These are phyloP conservation scores for Magnolia officinalis DNA, from an alignment of 164 flowering plant species.

Conservation along the genomic window DNA sequence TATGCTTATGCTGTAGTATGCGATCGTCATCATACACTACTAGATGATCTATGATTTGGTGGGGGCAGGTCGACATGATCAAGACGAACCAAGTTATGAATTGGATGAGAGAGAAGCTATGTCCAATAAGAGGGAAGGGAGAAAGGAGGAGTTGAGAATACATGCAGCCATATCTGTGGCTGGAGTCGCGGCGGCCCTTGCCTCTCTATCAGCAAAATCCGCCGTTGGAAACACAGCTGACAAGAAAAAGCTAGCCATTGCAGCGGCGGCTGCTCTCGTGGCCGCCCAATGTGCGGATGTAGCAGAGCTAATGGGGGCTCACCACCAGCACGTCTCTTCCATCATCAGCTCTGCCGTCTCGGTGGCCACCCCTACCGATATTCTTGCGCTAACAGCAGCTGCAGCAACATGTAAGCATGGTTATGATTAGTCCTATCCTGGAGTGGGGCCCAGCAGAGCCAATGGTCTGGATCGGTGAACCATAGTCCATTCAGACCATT, in stretches of 20 bases:
- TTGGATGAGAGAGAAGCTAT: slow-evolving; percentile 1
- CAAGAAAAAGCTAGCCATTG: slow-evolving; percentile 7
- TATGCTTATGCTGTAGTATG: no score
- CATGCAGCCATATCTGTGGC: slow-evolving; percentile 13
- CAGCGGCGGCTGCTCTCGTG: slow-evolving; percentile 8
- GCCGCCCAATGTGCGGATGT: slow-evolving; percentile 8
- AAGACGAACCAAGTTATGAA: background rate
- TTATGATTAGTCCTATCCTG: no score
- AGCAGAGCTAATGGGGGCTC: slow-evolving; percentile 9
- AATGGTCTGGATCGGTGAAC: no score
- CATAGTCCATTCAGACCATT: no score
- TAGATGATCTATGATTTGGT: no score
- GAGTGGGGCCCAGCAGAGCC: no score
- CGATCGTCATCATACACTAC: no score
- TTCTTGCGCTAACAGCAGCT: slow-evolving; percentile 5
- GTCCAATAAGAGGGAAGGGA: background rate
- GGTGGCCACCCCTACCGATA: background rate
- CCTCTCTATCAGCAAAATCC: slow-evolving; percentile 6
- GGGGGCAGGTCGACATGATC: slow-evolving; percentile 1
- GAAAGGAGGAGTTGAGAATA: slow-evolving; percentile 6
- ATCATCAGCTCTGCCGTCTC: slow-evolving; percentile 1
- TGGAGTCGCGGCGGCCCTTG: slow-evolving; percentile 5
- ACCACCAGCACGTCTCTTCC: background rate
- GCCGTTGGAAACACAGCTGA: background rate
- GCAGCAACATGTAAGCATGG: slow-evolving; percentile 2